Percentiles rank a stretch among this genome's conserved stretches.
Evolutionary conservation across 1,139 yeast genomes (phyloP).

Genomic region (Zygotorulaspora mrakii): DNA sequence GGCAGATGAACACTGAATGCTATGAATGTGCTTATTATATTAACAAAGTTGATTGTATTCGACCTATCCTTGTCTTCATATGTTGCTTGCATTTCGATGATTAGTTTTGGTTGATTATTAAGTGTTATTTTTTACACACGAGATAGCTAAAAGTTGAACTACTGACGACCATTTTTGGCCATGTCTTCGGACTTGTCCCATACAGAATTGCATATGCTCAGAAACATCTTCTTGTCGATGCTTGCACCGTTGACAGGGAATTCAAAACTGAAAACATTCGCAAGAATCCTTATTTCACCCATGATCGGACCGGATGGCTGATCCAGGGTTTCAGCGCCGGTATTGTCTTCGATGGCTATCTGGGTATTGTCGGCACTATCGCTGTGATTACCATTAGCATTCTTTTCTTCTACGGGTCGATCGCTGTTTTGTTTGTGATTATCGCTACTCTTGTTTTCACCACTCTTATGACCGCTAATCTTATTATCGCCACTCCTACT

Average conservation of each 20-base stretch:
- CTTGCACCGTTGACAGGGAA: conserved; percentile 22
- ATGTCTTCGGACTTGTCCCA: conserved; percentile 33
- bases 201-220: conserved; percentile 37
- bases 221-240: conserved; percentile 34
- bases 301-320: conserved; percentile 11
- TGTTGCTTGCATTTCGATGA: too few species aligned
- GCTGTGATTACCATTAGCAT: not conserved
- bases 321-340: conserved; percentile 6
- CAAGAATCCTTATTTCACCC: conserved; percentile 29
- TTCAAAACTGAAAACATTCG: conserved; percentile 31
- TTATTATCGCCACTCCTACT: conserved; percentile 5
- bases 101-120: too few species aligned
- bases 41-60: too few species aligned
- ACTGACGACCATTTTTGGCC: conserved; percentile 1
- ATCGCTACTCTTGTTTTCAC: conserved; percentile 3
- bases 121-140: too few species aligned
- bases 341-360: conserved; percentile 11
- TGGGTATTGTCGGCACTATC: conserved; percentile 15
- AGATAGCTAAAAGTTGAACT: too few species aligned
- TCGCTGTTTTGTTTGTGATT: conserved; percentile 6
- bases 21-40: too few species aligned
- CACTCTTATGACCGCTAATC: conserved; percentile 5
- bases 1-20: not conserved
- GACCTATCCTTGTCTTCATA: too few species aligned
- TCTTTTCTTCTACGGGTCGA: conserved; percentile 1